Conservation (phyloP, 2,329 filamentous ascomycete genomes). For the Aspergillus carbonarius region DNA sequence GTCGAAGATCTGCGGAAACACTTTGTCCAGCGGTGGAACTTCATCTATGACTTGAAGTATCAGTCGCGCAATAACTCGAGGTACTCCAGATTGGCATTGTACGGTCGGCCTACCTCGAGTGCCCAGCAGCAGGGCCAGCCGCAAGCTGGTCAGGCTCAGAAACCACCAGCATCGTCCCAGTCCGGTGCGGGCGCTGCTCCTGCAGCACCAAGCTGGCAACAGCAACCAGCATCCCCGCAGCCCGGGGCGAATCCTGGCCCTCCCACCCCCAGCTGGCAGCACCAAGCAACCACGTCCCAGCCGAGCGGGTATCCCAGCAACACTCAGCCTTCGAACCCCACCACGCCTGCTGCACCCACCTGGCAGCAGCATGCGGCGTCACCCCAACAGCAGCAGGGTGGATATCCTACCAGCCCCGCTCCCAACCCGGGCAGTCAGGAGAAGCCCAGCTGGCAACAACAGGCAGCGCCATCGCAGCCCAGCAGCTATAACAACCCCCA, state of each 20-base stretch:
- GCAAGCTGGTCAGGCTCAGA: slow-evolving; percentile 13
- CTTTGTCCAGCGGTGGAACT: slow-evolving; percentile 89
- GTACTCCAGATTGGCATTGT: slow-evolving; percentile 44
- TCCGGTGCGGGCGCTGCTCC: slow-evolving; percentile 1
- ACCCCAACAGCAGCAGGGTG: slow-evolving; percentile 10
- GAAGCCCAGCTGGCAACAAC: slow-evolving; percentile 6
- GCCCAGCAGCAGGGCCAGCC: slow-evolving; percentile 16
- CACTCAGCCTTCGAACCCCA: slow-evolving; percentile 2
- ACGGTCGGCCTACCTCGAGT: slow-evolving; percentile 31
- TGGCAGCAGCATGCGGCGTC: slow-evolving; percentile 7
- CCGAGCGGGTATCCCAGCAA: background rate
- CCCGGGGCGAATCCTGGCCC: slow-evolving; percentile 1
- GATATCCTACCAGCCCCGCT: background rate
- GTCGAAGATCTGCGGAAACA: slow-evolving; percentile 73
- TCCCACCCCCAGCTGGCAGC: slow-evolving; percentile 5
- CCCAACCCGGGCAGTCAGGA: slow-evolving; percentile 1
- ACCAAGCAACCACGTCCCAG: background rate
- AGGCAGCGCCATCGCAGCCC: background rate
- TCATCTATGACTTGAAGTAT: slow-evolving; percentile 84
- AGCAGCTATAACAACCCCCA: slow-evolving; percentile 1
- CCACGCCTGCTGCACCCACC: background rate
- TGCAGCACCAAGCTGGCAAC: slow-evolving; percentile 5
- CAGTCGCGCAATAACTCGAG: slow-evolving; percentile 53
- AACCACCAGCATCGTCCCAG: background rate
- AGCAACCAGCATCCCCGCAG: slow-evolving; percentile 14